Conservation (phyloP, 2,329 filamentous ascomycete genomes). For the Penicillium sp. region DNA sequence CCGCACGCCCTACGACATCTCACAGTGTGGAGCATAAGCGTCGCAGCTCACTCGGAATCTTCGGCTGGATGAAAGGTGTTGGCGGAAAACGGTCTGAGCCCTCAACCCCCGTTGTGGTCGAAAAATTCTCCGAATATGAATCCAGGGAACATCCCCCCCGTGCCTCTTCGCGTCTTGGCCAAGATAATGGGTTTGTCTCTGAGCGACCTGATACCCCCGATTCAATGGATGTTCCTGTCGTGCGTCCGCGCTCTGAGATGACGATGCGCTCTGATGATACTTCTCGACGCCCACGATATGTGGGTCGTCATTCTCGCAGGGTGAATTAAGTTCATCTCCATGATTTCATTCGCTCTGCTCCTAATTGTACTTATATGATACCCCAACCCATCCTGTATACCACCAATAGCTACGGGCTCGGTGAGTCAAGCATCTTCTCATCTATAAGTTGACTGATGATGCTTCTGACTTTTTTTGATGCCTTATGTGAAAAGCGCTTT, state of each 20-base stretch:
- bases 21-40: slow-evolving; percentile 36
- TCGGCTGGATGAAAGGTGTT: slow-evolving; percentile 43
- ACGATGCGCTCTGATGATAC: slow-evolving; percentile 13
- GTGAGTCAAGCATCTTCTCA: neutral
- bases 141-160: slow-evolving; percentile 12
- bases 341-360: neutral
- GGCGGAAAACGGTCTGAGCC: slow-evolving; percentile 25
- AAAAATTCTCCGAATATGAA: slow-evolving; percentile 4
- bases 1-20: slow-evolving; percentile 27
- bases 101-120: neutral
- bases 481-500: neutral
- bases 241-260: slow-evolving; percentile 12
- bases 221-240: slow-evolving; percentile 11
- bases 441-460: neutral
- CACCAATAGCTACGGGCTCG: neutral
- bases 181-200: slow-evolving; percentile 4
- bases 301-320: slow-evolving; percentile 31
- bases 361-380: slow-evolving; percentile 11
- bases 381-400: slow-evolving; percentile 4
- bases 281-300: slow-evolving; percentile 30
- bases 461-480: neutral
- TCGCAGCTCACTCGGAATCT: slow-evolving; percentile 38
- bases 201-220: slow-evolving; percentile 13
- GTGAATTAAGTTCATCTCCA: neutral
- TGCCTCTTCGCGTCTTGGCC: slow-evolving; percentile 12